Evolutionary conservation across 768 basidiomycete genomes (phyloP), one percentile per base, ranked within the genome.

Genomic region (Lactarius pseudohatsudake): DNA sequence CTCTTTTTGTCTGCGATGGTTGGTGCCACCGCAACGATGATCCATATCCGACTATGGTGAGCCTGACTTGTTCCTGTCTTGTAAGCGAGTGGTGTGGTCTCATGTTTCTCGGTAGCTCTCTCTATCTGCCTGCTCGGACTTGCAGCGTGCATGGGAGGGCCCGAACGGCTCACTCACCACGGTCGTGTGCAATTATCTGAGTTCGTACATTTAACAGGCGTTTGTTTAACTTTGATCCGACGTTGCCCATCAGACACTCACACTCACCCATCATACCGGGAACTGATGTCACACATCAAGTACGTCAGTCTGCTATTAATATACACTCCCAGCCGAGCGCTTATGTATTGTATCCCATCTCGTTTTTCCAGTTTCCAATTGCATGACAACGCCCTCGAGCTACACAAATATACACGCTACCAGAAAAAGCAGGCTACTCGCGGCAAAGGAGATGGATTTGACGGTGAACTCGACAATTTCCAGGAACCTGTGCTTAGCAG

Each of bases 91-190:
- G 3, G 20, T 50, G 13, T 57, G 8, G 4, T 40, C 57, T 66
- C 54, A 64, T 22, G 6, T 22, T n/a, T 26, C 20, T 32, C 41
- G 6, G n/a, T 38, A 69, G 69, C 43, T 69, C 2, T 72, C 72
- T 3, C 40, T 74, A 4, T 70, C 73, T 1, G 69, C 72, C 0
- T 74, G 73, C 43, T 65, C 70, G 45, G 74, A 75, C 38, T 41
- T 64, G 40, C 73, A 74, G 54, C 45, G 43, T 45, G 69, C 73
- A 15, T 72, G 70, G 69, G 72, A 74, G 34, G 62, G 64, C 8
- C 68, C 70, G 0, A 72, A 70, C 30, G 68, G 65, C n/a, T 72
- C 73, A 34, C 65, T 73, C 54, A 72, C 72, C 6, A 65, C 63
- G 34, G 67, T 69, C 28, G 6, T 68, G 36, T 66, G 65, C 64